Base-by-base conservation (phyloP, 768 basidiomycete species). In the Amanita polypyramis region DNA sequence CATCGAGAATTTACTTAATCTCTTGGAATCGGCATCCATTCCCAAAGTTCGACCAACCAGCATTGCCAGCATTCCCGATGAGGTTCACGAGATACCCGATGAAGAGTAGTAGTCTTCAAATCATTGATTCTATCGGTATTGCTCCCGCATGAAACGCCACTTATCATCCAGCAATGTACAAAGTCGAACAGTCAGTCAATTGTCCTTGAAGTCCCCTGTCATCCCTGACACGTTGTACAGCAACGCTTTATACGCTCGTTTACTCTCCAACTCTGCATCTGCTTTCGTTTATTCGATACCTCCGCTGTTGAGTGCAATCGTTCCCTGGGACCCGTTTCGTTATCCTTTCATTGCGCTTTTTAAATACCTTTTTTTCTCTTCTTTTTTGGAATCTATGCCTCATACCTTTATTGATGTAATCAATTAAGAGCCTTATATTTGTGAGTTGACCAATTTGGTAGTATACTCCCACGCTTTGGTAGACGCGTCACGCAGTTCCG, bases 1-100 rank as follows among this genome's bases (percentile, higher is more conserved):
- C 25, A 66, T 82, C 25, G 84, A 79, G 60, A 76, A 77, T 47
- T 77, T 85, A 45, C 77, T 87, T 51, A 77, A 72, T 55, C 69
- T 85, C 54, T 75, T 86, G 10, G 80, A 87, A 63, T 57, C 69
- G 1, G 58, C 53, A 25, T 56, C 65, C 32, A 50, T 64, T 35
- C 55, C 64, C 38, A 75, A 72, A 53, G 57, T 64, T 9, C 67
- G 65, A 43, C 67, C 68, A 17, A 62, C 63, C 48, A 74, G 67
- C 60, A 69, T 73, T 43, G 59, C 62, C 42, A 70, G 65, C 60
- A 76, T 78, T 52, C 75, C 76, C 41, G 76, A 76, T 52, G 74
- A 77, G 41, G 66, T 76, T 36, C 67, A 67, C 39, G 78, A 79
- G 55, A 76, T 78, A 55, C 67, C 69, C 19, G 75, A 74, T 52